Base-by-base conservation (phyloP, 2,329 filamentous ascomycete genomes). In the Xylariaceae sp. region DNA sequence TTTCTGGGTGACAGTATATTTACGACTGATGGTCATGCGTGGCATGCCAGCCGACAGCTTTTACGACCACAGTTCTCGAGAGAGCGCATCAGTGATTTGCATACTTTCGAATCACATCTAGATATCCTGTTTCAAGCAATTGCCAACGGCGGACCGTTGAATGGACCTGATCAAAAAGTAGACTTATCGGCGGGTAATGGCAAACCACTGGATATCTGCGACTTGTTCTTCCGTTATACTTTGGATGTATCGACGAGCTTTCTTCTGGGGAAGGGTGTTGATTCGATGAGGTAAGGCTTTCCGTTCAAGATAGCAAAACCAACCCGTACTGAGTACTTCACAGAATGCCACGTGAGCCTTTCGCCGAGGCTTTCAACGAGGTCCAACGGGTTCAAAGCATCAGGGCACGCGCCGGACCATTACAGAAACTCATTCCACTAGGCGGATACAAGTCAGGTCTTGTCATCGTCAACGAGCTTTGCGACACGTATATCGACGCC, bases 171-270 rank as follows among this genome's bases (percentile, higher is more conserved):
- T 45, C 82, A 88, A 57, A 66, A 81, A 18, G 84, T 91, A 63
- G 84, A 88, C 67, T 56, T 82, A 73, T 63, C 82, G 73, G 48
- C 75, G 75, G 67, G 86, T 78, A 75, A 86, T 73, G 70, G 88
- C 69, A 75, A 73, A 44, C 76, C 81, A 10, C 74, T 93, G 31
- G 83, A 95, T 61, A 82, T 93, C 9, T 80, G 83, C 58, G 83
- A 91, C 55, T 75, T 96, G 49, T 87, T 96, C 71, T 95, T 90
- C 74, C 80, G 89, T n/a, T 87, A 86, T 64, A 92, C 90, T 0
- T 78, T 97, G 28, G 92, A 96, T 69, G 86, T 89, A 7, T 84
- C 89, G 2, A 96, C 91, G 0, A 88, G 95, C 61, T 96, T 96
- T 66, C 73, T 97, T 28, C 81, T 96, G 2, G 92, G 92, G 3